Percentiles rank a stretch among this genome's conserved stretches.
Evolutionary conservation across 1,284 basidiomycete genomes (phyloP).

Genomic region (Rhodotorula sp.): DNA sequence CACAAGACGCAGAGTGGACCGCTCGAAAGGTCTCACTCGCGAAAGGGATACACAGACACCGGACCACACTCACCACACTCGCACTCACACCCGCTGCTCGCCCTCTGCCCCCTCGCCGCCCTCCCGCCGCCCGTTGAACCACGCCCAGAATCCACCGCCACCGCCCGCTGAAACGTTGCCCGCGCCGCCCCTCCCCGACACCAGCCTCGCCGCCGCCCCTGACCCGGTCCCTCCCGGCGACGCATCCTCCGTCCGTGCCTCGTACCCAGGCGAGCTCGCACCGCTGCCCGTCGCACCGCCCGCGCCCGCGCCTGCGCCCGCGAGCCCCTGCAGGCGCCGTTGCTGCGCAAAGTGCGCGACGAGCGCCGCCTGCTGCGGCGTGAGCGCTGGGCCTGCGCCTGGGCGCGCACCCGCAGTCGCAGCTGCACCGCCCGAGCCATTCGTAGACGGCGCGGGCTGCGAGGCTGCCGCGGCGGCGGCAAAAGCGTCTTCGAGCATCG

Average conservation of each 20-base stretch:
- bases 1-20: neutral
- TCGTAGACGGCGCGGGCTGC: neutral
- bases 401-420: no score
- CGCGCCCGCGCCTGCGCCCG: neutral
- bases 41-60: no score
- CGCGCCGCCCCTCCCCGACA: neutral
- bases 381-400: neutral
- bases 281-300: slow-evolving; percentile 2
- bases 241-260: slow-evolving; percentile 7
- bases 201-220: no score
- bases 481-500: slow-evolving; percentile 42
- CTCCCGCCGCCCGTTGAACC: slow-evolving; percentile 4
- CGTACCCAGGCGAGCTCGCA: slow-evolving; percentile 6
- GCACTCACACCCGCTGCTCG: neutral
- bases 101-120: neutral
- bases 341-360: slow-evolving; percentile 8
- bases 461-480: slow-evolving; percentile 3
- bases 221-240: neutral
- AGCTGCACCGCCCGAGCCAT: neutral
- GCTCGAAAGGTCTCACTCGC: neutral
- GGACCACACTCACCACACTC: no score
- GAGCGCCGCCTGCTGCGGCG: slow-evolving; percentile 12
- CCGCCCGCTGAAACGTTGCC: neutral
- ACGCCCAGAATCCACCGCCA: slow-evolving; percentile 9
- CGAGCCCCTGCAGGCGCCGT: neutral